Evolutionary conservation across 345 rosid genomes (phyloP).

Genomic region (Mallotus nudiflorus): DNA sequence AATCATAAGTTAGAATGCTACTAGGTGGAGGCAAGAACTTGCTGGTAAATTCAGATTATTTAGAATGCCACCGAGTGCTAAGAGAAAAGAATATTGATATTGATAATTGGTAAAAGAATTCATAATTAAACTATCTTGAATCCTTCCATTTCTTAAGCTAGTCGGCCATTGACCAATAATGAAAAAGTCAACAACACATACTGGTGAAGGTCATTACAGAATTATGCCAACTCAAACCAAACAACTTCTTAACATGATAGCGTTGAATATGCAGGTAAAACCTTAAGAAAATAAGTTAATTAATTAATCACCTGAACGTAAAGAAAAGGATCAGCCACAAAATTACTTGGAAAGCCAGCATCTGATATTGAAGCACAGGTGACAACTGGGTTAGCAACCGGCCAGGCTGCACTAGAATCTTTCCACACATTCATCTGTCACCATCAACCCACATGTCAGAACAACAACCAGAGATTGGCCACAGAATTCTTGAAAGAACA

Average conservation of each 20-base stretch:
- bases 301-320: conserved; percentile 60
- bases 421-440: conserved; percentile 71
- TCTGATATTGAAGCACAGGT: conserved; percentile 81
- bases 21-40: background rate
- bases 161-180: background rate
- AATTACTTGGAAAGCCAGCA: conserved; percentile 82
- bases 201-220: background rate
- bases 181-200: background rate
- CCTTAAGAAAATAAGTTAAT: background rate
- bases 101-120: background rate
- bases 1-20: background rate
- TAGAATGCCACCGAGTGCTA: background rate
- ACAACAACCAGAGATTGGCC: background rate
- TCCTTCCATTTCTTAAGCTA: background rate
- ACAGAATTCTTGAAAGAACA: background rate
- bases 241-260: no score
- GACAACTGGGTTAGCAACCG: conserved; percentile 91
- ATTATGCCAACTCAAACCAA: background rate
- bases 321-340: conserved; percentile 93
- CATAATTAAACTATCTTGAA: background rate
- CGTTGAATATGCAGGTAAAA: background rate
- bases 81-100: background rate
- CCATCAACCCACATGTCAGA: conserved; percentile 19
- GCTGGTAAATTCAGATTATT: background rate
- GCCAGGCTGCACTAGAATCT: conserved; percentile 81